A percentile compares a stretch with the other conserved stretches of the same genome.
phyloP scores from a whole-genome alignment of 2,329 filamentous ascomycete species.

The Aspergillus ibericus region DNA sequence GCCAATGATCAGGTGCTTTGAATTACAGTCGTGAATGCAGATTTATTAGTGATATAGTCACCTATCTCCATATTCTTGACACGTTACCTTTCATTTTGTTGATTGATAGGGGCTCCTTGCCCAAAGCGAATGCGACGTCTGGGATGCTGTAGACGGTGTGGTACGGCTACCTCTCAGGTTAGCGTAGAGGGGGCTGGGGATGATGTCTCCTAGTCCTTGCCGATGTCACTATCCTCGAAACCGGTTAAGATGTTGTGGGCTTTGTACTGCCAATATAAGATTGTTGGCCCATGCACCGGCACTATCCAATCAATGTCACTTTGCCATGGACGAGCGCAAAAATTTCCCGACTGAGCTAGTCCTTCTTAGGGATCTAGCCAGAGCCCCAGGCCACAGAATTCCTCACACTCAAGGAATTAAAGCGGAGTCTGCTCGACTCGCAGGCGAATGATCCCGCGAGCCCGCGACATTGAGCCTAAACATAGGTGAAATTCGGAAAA shows the following conservation, averaged over 20 bases:
- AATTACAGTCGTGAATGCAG: neutral
- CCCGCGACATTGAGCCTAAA: neutral
- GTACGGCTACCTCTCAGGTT: neutral
- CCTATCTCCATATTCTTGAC: neutral
- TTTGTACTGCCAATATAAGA: neutral
- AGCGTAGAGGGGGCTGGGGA: neutral
- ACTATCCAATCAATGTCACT: neutral
- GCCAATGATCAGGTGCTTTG: neutral
- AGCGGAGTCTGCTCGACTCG: neutral
- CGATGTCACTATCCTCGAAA: neutral
- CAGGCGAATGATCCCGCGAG: neutral
- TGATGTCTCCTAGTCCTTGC: neutral
- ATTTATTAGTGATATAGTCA: neutral
- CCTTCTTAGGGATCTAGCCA: neutral
- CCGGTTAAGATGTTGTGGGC: neutral
- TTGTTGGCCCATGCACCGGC: slow-evolving; percentile 7
- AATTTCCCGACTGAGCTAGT: neutral
- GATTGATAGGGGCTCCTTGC: neutral
- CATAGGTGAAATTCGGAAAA: neutral
- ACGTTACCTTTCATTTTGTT: neutral
- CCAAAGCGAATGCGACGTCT: neutral
- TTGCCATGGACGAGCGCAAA: neutral
- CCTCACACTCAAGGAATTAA: neutral
- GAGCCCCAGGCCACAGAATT: neutral
- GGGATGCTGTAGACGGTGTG: neutral